These are phyloP conservation scores for Annona cherimola DNA, from an alignment of 164 flowering plant species.

Conservation along the genomic window DNA sequence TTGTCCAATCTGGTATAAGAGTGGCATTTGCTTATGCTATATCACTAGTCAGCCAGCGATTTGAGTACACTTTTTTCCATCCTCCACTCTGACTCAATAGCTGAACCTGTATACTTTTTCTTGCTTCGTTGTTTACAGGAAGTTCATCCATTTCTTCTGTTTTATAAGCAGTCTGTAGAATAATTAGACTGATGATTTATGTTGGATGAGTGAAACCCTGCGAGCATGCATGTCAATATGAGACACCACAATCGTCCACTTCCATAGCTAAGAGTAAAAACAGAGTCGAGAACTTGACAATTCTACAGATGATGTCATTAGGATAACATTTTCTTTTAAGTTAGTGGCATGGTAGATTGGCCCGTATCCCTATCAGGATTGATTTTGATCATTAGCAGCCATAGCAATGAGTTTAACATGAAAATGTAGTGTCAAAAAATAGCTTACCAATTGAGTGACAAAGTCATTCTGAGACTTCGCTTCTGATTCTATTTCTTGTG, in stretches of 20 bases:
- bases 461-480: conserved; percentile 46
- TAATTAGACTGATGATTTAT: background rate
- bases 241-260: background rate
- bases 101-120: background rate
- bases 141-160: background rate
- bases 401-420: background rate
- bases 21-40: background rate
- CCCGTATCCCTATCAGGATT: too few species aligned
- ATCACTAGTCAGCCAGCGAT: background rate
- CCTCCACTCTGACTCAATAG: background rate
- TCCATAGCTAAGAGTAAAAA: background rate
- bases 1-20: background rate
- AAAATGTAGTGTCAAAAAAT: background rate
- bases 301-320: too few species aligned
- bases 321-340: too few species aligned
- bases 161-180: background rate
- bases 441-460: conserved; percentile 38
- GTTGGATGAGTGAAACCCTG: background rate
- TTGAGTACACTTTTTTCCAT: background rate
- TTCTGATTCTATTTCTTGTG: conserved; percentile 51
- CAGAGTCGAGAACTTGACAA: too few species aligned
- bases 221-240: background rate
- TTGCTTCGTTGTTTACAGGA: background rate
- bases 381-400: too few species aligned
- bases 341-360: too few species aligned